These are phyloP conservation scores for Cyphellophora europaea DNA, from an alignment of 2,329 filamentous ascomycete genomes.

Conservation along the genomic window DNA sequence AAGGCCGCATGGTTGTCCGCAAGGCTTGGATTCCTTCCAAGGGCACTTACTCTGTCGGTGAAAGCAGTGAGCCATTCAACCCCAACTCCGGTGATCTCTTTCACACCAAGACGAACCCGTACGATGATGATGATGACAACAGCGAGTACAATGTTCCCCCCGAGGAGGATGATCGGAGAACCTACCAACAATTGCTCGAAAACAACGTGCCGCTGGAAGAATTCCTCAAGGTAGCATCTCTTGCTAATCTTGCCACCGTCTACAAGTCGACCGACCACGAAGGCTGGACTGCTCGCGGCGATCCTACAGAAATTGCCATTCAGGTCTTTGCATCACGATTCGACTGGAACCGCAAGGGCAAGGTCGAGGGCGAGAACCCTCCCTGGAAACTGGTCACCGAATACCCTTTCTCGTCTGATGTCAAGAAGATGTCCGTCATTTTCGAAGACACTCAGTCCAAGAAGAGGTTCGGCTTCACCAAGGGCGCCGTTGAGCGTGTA, in stretches of 20 bases:
- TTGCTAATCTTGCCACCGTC: slow-evolving; percentile 57
- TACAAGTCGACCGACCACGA: slow-evolving; percentile 39
- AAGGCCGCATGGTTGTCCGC: slow-evolving; percentile 54
- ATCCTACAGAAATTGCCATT: slow-evolving; percentile 65
- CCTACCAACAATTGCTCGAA: slow-evolving; percentile 27
- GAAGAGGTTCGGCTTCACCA: slow-evolving; percentile 28
- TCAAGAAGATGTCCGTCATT: slow-evolving; percentile 70
- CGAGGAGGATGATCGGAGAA: slow-evolving; percentile 22
- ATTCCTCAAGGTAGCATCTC: slow-evolving; percentile 54
- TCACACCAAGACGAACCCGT: slow-evolving; percentile 27
- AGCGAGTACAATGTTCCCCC: not conserved
- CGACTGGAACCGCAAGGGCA: slow-evolving; percentile 48
- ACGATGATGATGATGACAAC: slow-evolving; percentile 19
- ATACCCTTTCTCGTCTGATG: slow-evolving; percentile 63
- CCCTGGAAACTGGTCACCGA: slow-evolving; percentile 54
- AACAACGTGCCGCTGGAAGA: slow-evolving; percentile 41
- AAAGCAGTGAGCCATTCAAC: slow-evolving; percentile 48
- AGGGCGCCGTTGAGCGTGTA: slow-evolving; percentile 57
- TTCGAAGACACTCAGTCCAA: slow-evolving; percentile 31
- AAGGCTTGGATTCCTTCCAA: slow-evolving; percentile 50
- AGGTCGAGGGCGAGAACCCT: slow-evolving; percentile 40
- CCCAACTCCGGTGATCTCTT: slow-evolving; percentile 43
- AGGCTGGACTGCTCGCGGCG: slow-evolving; percentile 54
- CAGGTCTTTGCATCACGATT: slow-evolving; percentile 66
- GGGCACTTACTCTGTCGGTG: slow-evolving; percentile 49